Base-by-base conservation (phyloP, 2,329 filamentous ascomycete genomes). In the Trichophyton schoenleinii region DNA sequence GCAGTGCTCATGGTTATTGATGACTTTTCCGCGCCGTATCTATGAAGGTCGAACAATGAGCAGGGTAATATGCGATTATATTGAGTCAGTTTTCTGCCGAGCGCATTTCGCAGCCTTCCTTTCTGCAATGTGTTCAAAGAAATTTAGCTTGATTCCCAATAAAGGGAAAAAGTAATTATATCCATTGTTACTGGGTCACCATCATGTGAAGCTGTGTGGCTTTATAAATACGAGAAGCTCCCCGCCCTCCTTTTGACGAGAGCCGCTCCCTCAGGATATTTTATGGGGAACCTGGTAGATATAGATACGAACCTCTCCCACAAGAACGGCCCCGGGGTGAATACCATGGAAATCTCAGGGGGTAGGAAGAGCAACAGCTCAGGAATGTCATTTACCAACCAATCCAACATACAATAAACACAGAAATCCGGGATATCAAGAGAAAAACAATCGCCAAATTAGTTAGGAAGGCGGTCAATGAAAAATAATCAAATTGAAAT, bases 201-300 rank as follows among this genome's bases (percentile, higher is more conserved):
- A 28, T 49, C 46, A 49, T 49, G 46, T 49, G 46, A 49, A 49
- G 46, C 20, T 31, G 46, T 49, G 46, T 13, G 46, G 20, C 46
- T 49, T 49, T 15, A 49, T 49, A 28, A 49, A 49, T 49, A 49
- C 46, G 46, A 49, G 46, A 20, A 65, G 53, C 66, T 70, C 41
- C 59, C 66, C 57, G 63, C 44, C 63, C 66, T 66, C 60, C 68
- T 66, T 62, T 68, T 65, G 44, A 73, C 25, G 65, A 13, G 7
- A 25, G 46, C 8, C 3, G 20, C 20, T 31, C 20, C 20, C 20
- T 13, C 46, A 28, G 13, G 20, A 20, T 22, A 36, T 36, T 36
- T 36, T 1, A 36, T 36, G 34, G 34, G 11, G 34, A 13, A 9
- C 5, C 9, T 13, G 34, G 34, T 13, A 36, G 34, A 36, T 36